phyloP scores from a whole-genome alignment of 257 asterid species.

The Linaria vulgaris region DNA sequence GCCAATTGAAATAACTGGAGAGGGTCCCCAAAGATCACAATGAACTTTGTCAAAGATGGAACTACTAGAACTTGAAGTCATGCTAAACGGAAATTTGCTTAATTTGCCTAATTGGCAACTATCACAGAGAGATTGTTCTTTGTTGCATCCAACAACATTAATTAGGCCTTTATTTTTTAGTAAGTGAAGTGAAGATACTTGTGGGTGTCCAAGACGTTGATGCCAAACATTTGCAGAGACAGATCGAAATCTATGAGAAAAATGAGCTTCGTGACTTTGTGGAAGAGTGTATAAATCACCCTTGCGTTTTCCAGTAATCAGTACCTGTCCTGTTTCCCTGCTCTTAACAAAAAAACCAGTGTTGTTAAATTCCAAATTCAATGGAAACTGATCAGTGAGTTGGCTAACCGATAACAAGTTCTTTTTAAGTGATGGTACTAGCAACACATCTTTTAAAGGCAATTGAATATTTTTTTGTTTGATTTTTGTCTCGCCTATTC shows the following conservation, averaged over 20 bases:
- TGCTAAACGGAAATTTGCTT: too few species aligned
- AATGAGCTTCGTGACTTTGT: neutral
- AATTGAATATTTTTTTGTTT: too few species aligned
- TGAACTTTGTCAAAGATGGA: neutral
- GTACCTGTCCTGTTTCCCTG: neutral
- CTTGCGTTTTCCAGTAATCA: neutral
- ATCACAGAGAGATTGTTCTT: neutral
- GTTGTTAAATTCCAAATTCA: neutral
- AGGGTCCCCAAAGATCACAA: neutral
- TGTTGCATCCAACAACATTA: neutral
- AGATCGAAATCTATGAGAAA: neutral
- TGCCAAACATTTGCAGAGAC: neutral
- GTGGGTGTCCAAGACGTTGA: neutral
- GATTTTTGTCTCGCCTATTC: too few species aligned
- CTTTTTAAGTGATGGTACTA: neutral
- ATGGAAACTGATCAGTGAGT: neutral
- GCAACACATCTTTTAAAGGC: neutral
- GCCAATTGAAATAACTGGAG: too few species aligned
- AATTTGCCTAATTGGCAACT: constrained; percentile 7
- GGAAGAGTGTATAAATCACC: neutral
- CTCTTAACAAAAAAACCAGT: neutral
- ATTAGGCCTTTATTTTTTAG: neutral
- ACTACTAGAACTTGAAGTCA: neutral
- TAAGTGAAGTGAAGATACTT: neutral
- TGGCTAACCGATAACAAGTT: neutral